Evolutionary conservation across 1,284 basidiomycete genomes (phyloP), one percentile per base, ranked within the genome.

Genomic region (Microbotryum scabiosae): DNA sequence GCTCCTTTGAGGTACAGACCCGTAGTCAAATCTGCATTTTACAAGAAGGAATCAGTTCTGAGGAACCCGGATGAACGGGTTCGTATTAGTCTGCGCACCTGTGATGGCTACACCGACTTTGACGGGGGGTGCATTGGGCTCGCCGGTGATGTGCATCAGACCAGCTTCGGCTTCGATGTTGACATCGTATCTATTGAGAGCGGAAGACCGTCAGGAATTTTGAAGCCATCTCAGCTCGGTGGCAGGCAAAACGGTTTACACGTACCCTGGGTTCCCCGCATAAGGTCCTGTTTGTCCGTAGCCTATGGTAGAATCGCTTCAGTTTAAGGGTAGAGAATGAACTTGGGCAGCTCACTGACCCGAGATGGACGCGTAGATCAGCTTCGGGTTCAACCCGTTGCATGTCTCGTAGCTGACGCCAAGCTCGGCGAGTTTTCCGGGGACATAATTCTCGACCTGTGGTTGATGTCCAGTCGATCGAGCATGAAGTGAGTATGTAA

Each of bases 221-320:
- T 1, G 26, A 20, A 12, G 8, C 3, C 14, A 16, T 18, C 16
- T 16, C 36, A 18, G 36, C 16, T 16, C 36, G 28, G 21, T 5
- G 21, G 28, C 30, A 16, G 30, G 30, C 30, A 30, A 30, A 25
- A 47, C 47, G 10, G 14, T 28, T 8, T 18, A 56, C 6, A 57
- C 48, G 12, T 55, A 61, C 57, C 91, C 92, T 16, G 90, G 86
- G 44, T 85, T 83, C 62, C 83, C 79, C 50, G 85, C 79, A 71
- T 86, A 94, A 5, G 92, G 91, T 1, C 92, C 92, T 0, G 88
- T 92, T 70, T 96, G 91, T 1, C 92, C 93, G 74, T 96, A 96
- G 21, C 91, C 91, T 90, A 59, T 8, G 21, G 4, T n/a, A 49
- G 6, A 10, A n/a, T 8, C 30, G 30, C 8, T 30, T 30, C 30